Evolutionary conservation across 345 rosid genomes (phyloP).

Genomic region (Hibiscus tridactylites): DNA sequence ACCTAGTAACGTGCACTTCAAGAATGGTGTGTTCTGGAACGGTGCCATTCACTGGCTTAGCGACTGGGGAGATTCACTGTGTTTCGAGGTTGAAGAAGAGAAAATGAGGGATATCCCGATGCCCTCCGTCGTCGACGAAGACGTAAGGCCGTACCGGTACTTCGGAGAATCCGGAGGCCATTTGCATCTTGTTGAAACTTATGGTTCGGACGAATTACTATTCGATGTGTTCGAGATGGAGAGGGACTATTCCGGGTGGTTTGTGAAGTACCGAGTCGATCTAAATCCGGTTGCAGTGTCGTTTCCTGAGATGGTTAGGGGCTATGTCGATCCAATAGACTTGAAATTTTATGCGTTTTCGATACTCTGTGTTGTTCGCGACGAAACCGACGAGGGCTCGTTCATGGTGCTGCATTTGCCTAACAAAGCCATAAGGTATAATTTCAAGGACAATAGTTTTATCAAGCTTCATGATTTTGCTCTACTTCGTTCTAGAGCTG

Average conservation of each 20-base stretch:
- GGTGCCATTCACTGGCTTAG: constrained; percentile 29
- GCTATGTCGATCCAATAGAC: neutral
- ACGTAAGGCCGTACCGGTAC: neutral
- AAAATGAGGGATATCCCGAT: constrained; percentile 19
- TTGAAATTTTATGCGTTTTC: constrained; percentile 6
- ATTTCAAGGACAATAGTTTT: constrained; percentile 18
- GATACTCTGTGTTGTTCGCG: constrained; percentile 16
- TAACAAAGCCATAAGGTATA: constrained; percentile 12
- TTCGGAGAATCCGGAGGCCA: constrained; percentile 24
- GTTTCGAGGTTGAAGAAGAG: constrained; percentile 23
- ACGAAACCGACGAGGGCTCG: constrained; percentile 21
- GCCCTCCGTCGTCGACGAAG: constrained; percentile 6
- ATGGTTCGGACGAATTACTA: constrained; percentile 8
- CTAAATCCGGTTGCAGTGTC: constrained; percentile 19
- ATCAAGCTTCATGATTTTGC: constrained; percentile 18
- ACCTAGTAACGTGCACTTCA: neutral
- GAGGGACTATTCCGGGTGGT: constrained; percentile 28
- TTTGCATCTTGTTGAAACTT: constrained; percentile 23
- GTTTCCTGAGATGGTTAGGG: constrained; percentile 30
- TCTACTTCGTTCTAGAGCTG: neutral
- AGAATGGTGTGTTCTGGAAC: constrained; percentile 22
- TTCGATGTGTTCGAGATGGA: constrained; percentile 30
- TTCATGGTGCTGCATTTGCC: constrained; percentile 24
- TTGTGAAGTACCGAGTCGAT: constrained; percentile 25
- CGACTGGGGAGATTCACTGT: constrained; percentile 11